phyloP scores from a whole-genome alignment of 345 rosid genomes.

The Tarenaya hassleriana region DNA sequence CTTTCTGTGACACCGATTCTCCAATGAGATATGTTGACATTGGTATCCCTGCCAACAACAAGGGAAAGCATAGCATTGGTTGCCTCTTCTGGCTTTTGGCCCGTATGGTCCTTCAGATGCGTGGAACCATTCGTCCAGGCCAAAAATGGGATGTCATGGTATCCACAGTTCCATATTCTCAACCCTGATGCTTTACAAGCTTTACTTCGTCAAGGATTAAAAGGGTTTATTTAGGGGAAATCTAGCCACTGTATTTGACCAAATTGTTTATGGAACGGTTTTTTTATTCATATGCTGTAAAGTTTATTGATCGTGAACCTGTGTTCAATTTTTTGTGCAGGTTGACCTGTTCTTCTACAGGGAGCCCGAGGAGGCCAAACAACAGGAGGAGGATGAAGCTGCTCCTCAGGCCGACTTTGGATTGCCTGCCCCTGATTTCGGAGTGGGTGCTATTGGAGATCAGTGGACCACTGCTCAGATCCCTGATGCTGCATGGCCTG shows the following conservation, averaged over 20 bases:
- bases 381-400: background rate
- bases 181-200: constrained; percentile 48
- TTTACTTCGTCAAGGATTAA: too few relatives aligned
- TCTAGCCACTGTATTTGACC: too few relatives aligned
- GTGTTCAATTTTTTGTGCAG: constrained; percentile 18
- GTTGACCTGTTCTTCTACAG: constrained; percentile 59
- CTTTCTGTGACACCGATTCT: constrained; percentile 77
- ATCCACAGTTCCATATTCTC: background rate
- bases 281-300: too few relatives aligned
- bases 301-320: background rate
- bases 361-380: constrained; percentile 30
- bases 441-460: background rate
- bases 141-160: background rate
- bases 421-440: background rate
- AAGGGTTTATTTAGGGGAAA: too few relatives aligned
- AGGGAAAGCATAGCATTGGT: constrained; percentile 7
- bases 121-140: constrained; percentile 1
- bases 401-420: background rate
- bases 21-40: constrained; percentile 71
- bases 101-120: constrained; percentile 1
- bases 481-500: constrained; percentile 39
- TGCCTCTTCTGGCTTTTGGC: constrained; percentile 9
- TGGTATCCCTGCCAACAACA: constrained; percentile 28
- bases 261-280: too few relatives aligned
- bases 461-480: constrained; percentile 14